Evolutionary conservation across 1,284 basidiomycete genomes (phyloP), one percentile per base, ranked within the genome.

Genomic region (Phellinidium pouzarii): DNA sequence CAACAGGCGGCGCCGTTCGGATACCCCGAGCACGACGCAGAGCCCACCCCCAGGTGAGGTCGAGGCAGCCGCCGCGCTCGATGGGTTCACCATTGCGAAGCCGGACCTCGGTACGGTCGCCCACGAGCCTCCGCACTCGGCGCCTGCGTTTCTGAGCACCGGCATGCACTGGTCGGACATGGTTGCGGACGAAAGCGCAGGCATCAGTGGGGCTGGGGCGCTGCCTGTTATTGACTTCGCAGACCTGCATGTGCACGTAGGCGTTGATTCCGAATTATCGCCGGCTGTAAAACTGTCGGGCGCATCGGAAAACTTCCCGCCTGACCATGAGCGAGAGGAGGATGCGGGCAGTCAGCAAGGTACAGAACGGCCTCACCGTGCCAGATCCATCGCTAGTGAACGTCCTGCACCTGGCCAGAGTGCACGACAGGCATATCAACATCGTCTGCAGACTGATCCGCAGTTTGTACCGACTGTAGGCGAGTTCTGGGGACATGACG

Each of bases 401-500:
- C 47, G 51, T 46, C 44, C 22, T 22, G 25, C 17, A 25, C 62
- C 70, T 12, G 79, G 77, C 25, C 80, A 82, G 56, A 75, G 77
- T 22, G 84, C 80, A 37, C 82, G 84, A 41, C 84, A 89, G 62
- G 83, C 80, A 22, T 91, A 91, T 65, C 83, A 87, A 60, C 77
- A 87, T 55, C 79, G 83, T 29, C 71, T 91, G 22, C 84, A 87
- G 59, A 75, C 71, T 19, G 91, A 94, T 65, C 91, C 91, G 1
- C 87, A 89, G 1, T 91, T 84, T 63, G 85, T 90, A 26, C 91
- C 91, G 20, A 85, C 81, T 23, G 86, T 92, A 11, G 91, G 91
- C 55, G 84, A 85, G 57, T 94, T 94, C 63, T 94, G 90, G 91
- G 84, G 87, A 6, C 92, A 94, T 63, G 91, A 94, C 65, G 90